Conservation (phyloP, 306 rosid species). For the Heteromeles arbutifolia region DNA sequence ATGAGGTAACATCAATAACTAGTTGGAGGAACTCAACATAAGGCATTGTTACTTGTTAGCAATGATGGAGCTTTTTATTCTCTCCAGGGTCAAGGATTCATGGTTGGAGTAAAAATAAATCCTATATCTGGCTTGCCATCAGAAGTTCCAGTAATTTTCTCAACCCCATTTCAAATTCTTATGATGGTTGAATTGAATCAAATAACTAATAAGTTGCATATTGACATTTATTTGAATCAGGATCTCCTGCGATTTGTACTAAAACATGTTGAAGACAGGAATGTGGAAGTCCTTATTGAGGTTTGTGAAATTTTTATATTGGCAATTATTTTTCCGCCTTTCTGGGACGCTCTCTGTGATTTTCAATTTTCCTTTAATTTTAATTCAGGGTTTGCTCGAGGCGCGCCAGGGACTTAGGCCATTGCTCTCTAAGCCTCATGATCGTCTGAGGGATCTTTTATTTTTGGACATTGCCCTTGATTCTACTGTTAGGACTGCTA, state of each 20-base stretch:
- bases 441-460: conserved; percentile 86
- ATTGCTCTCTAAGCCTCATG: conserved; percentile 53
- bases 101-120: conserved; percentile 95
- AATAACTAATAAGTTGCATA: conserved; percentile 9
- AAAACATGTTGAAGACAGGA: conserved; percentile 67
- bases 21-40: conserved; percentile 13
- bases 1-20: conserved; percentile 54
- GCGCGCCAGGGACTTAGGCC: conserved; percentile 83
- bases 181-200: background rate
- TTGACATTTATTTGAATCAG: conserved; percentile 35
- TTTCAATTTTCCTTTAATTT: conserved; percentile 13
- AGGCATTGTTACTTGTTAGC: conserved; percentile 16
- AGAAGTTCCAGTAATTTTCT: conserved; percentile 66
- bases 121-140: conserved; percentile 88
- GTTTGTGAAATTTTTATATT: conserved; percentile 36
- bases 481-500: conserved; percentile 88
- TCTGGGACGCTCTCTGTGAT: conserved; percentile 4
- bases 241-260: conserved; percentile 59
- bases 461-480: conserved; percentile 97
- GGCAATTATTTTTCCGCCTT: conserved; percentile 4
- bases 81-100: conserved; percentile 97
- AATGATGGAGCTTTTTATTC: conserved; percentile 6
- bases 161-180: conserved; percentile 13
- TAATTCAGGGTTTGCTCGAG: conserved; percentile 79
- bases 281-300: conserved; percentile 79